These are phyloP conservation scores for Phialemoniopsis sp. DNA, from an alignment of 2,329 filamentous ascomycete genomes.

Conservation along the genomic window DNA sequence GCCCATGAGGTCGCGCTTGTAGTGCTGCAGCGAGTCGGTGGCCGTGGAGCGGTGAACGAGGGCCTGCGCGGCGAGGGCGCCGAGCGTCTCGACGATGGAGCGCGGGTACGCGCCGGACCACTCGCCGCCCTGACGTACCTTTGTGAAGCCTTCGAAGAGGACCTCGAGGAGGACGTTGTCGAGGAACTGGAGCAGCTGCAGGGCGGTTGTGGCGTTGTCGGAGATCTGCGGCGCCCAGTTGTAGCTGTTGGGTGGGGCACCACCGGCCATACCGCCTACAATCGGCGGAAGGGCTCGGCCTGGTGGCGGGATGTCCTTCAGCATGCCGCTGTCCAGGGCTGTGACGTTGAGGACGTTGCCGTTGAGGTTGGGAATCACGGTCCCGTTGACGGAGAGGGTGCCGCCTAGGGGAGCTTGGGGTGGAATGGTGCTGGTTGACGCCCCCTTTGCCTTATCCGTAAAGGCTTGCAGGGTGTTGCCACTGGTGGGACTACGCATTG, in stretches of 20 bases:
- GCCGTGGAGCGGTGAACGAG: conserved; percentile 28
- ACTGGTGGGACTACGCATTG: conserved; percentile 4
- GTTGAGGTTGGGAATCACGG: conserved; percentile 18
- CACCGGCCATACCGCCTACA: conserved; percentile 25
- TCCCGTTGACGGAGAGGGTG: conserved; percentile 25
- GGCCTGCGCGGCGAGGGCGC: conserved; percentile 24
- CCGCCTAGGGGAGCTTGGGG: conserved; percentile 25
- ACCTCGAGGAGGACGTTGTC: conserved; percentile 25
- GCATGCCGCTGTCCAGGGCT: conserved; percentile 15
- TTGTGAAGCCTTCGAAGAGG: conserved; percentile 22
- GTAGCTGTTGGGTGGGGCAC: conserved; percentile 24
- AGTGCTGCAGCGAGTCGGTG: conserved; percentile 27
- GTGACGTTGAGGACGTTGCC: conserved; percentile 20
- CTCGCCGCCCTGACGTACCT: conserved; percentile 15
- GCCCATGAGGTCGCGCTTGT: conserved; percentile 14
- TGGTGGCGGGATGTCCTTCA: conserved; percentile 17
- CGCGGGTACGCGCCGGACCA: conserved; percentile 26
- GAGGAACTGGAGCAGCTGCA: conserved; percentile 22
- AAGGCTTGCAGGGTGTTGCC: conserved; percentile 35
- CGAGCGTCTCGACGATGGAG: conserved; percentile 24
- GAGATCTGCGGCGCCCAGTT: conserved; percentile 22
- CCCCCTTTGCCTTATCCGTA: conserved; percentile 23
- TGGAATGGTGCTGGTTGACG: conserved; percentile 25
- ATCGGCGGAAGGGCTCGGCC: conserved; percentile 17
- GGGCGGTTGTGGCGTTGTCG: conserved; percentile 15